phyloP scores from a whole-genome alignment of 805 yeast genomes.

The Priceomyces haplophilus region DNA sequence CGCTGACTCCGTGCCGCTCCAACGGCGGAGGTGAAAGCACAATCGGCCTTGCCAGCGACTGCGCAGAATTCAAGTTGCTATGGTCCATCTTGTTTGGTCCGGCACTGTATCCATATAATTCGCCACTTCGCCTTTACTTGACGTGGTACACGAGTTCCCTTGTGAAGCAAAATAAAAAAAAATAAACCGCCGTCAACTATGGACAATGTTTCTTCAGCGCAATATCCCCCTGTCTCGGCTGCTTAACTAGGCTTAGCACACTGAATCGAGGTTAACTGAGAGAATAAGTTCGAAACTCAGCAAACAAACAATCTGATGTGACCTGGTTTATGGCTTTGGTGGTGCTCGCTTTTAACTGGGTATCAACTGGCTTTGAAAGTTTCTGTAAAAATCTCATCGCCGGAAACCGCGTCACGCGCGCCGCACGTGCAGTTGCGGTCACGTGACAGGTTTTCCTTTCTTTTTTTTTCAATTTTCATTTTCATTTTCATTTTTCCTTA shows the following conservation, averaged over 20 bases:
- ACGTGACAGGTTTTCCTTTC: too few species aligned
- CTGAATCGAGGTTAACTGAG: not conserved
- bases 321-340: not conserved
- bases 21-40: slow-evolving; percentile 43
- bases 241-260: not conserved
- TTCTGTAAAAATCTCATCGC: slow-evolving; percentile 1
- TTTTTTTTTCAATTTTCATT: too few species aligned
- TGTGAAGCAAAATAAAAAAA: not conserved
- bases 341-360: not conserved
- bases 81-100: slow-evolving; percentile 11
- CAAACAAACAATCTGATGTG: not conserved
- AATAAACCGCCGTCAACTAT: not conserved
- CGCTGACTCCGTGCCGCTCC: slow-evolving; percentile 16
- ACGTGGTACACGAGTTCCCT: not conserved
- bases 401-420: too few species aligned
- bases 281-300: not conserved
- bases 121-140: not conserved
- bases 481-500: too few species aligned
- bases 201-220: not conserved
- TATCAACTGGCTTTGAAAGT: not conserved
- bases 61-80: slow-evolving; percentile 14
- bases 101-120: not conserved
- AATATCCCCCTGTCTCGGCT: not conserved
- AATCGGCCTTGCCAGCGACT: slow-evolving; percentile 32
- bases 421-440: too few species aligned